Base-by-base conservation (phyloP, 2,329 filamentous ascomycete species). In the Phialocephala subalpina region DNA sequence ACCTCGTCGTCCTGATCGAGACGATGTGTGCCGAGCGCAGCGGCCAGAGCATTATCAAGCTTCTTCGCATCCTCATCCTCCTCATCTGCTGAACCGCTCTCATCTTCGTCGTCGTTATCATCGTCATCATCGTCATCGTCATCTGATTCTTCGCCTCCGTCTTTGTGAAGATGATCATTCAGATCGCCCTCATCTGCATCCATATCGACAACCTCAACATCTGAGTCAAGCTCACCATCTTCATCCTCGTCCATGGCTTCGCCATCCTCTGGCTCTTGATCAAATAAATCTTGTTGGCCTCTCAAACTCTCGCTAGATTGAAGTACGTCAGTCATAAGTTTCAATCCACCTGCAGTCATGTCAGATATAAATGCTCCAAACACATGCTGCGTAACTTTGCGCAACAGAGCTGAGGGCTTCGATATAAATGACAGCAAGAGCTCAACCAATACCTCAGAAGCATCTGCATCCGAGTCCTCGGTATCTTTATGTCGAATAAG, bases 391-490 rank as follows among this genome's bases (percentile, higher is more conserved):
- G 93, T 93, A 61, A 97, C 90, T 73, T 94, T 93, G 35, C 93
- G 88, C 82, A 97, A 92, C 60, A 98, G 82, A 11, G 90, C 88
- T 1, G 94, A 97, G 3, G 91, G 92, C 68, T 93, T 93, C 0
- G 94, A 92, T 2, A 97, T 87, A 80, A 98, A 93, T 60, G 93
- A 92, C n/a, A 98, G 83, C 8, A 99, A 80, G 60, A 98, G 92
- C 74, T 98, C 96, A 2, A 97, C 89, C 9, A 97, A 80, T 29
- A 93, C 85, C 73, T 92, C 89, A 0, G 93, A 91, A 12, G 83
- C 83, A 7, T 85, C 86, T 0, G 81, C 78, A 72, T 87, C 82
- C 45, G 80, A 76, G 76, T 86, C 79, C 69, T 87, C 83, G 0
- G 80, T 79, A 59, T 84, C 81, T 70, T 88, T 85, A 58, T 79